Conservation (phyloP, 2,329 filamentous ascomycete genomes). For the Talaromyces islandicus region DNA sequence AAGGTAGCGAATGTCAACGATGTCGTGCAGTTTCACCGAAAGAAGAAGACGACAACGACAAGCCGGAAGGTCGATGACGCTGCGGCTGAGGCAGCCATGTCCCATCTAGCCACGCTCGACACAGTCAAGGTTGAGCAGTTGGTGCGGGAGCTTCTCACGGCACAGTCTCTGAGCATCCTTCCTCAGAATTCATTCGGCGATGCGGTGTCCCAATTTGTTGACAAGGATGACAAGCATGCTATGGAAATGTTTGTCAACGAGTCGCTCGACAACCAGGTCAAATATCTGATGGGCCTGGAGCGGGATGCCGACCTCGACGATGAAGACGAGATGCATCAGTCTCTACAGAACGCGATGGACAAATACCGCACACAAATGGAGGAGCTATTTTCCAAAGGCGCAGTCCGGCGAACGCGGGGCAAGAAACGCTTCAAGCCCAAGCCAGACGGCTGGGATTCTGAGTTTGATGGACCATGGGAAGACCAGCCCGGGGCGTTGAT, state of each 20-base stretch:
- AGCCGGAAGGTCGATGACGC: constrained; percentile 44
- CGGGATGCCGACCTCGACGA: constrained; percentile 65
- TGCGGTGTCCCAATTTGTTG: constrained; percentile 85
- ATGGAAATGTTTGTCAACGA: constrained; percentile 77
- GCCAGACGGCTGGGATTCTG: constrained; percentile 80
- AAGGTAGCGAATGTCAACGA: constrained; percentile 91
- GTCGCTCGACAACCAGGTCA: constrained; percentile 63
- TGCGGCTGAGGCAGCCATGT: constrained; percentile 57
- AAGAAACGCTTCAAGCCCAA: constrained; percentile 65
- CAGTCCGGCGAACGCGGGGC: constrained; percentile 46
- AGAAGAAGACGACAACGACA: constrained; percentile 58
- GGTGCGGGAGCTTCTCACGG: constrained; percentile 78
- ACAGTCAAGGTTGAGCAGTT: constrained; percentile 81
- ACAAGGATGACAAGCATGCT: constrained; percentile 90
- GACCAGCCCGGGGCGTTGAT: constrained; percentile 66
- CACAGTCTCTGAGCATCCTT: constrained; percentile 85
- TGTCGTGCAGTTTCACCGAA: constrained; percentile 86
- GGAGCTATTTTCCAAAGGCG: constrained; percentile 62
- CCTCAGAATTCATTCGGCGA: constrained; percentile 91
- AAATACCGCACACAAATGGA: constrained; percentile 65
- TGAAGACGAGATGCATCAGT: constrained; percentile 60
- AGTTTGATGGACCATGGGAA: constrained; percentile 80
- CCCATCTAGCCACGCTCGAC: constrained; percentile 58
- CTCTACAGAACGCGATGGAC: constrained; percentile 69
- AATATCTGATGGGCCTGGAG: constrained; percentile 61